Evolutionary conservation across 225 moss, liverwort and hornwort genomes (phyloP).

Genomic region (Polytrichum formosum): DNA sequence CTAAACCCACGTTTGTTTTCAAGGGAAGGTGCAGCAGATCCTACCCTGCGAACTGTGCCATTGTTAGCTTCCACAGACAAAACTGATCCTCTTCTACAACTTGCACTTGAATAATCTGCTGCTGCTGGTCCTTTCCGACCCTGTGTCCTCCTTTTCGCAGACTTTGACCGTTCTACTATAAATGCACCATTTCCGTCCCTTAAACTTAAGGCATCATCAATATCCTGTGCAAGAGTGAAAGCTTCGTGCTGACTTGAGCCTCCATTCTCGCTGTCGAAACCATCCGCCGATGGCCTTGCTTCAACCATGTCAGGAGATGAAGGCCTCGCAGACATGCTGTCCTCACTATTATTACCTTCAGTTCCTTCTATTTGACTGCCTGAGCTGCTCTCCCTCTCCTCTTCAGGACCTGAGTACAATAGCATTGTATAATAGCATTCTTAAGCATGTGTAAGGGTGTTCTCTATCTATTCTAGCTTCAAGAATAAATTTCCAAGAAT

Average conservation of each 20-base stretch:
- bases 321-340: conserved; percentile 87
- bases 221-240: conserved; percentile 67
- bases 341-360: conserved; percentile 69
- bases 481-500: too few relatives aligned
- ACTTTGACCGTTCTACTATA: conserved; percentile 90
- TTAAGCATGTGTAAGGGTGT: too few relatives aligned
- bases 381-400: conserved; percentile 69
- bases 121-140: conserved; percentile 41
- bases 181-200: conserved; percentile 96
- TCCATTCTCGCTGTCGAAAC: conserved; percentile 64
- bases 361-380: conserved; percentile 75
- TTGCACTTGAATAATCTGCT: conserved; percentile 46
- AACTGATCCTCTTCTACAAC: conserved; percentile 44
- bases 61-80: conserved; percentile 27
- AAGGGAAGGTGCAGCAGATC: conserved; percentile 30
- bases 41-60: conserved; percentile 38
- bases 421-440: too few relatives aligned
- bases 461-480: too few relatives aligned
- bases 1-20: conserved; percentile 38
- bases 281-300: conserved; percentile 94
- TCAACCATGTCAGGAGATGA: conserved; percentile 92
- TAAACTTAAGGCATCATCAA: conserved; percentile 78
- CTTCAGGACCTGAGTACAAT: conserved; percentile 36
- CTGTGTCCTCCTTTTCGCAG: conserved; percentile 72
- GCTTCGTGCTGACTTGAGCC: conserved; percentile 55